phyloP scores from a whole-genome alignment of 139 green algal genomes.

The Chlamydomonas schloesseri region DNA sequence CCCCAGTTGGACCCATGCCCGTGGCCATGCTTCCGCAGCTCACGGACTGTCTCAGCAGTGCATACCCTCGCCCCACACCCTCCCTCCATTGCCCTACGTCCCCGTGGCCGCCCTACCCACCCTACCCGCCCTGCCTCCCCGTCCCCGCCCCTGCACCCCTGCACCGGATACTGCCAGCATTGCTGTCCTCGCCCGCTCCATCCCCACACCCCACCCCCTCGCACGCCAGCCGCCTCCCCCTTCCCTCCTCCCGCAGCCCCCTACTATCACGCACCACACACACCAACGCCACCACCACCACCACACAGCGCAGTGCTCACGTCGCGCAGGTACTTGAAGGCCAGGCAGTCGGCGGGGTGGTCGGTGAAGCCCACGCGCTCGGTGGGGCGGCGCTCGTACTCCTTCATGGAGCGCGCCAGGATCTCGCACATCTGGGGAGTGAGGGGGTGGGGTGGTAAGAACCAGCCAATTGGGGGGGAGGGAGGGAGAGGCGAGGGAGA shows the following conservation, averaged over 20 bases:
- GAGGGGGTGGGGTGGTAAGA: too few species aligned
- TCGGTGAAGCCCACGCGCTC: constrained; percentile 73
- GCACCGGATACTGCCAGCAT: too few species aligned
- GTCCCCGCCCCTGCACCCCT: too few species aligned
- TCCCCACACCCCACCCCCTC: too few species aligned
- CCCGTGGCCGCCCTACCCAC: too few species aligned
- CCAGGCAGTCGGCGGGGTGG: constrained; percentile 78
- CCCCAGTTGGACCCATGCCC: too few species aligned
- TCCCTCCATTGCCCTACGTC: too few species aligned
- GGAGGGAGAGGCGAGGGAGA: background rate
- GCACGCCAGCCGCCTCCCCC: background rate
- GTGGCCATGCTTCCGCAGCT: too few species aligned
- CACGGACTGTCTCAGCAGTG: too few species aligned
- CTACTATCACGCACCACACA: background rate
- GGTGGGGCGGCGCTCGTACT: constrained; percentile 75
- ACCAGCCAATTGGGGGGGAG: background rate
- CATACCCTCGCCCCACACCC: too few species aligned
- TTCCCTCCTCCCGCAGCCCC: background rate
- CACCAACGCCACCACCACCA: background rate
- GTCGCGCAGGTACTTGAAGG: constrained; percentile 89
- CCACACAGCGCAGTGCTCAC: constrained; percentile 48
- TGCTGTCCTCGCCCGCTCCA: too few species aligned
- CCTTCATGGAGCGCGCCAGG: constrained; percentile 82
- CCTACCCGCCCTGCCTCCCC: too few species aligned
- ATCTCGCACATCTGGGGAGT: constrained; percentile 59